Conservation (phyloP, 73 alveolate species). For the Loxodes magnus region DNA sequence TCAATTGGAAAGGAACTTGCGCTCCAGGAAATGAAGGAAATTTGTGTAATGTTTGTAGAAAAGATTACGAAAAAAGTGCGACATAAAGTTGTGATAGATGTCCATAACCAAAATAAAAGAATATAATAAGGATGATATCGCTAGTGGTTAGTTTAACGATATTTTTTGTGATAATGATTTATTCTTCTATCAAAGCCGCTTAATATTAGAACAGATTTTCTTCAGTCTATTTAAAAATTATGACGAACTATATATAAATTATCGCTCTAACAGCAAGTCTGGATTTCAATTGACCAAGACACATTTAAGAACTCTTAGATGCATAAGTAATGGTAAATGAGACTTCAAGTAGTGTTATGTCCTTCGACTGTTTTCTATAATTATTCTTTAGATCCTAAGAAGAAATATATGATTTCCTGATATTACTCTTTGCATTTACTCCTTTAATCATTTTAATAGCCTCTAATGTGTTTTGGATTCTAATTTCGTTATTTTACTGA, state of each 20-base stretch:
- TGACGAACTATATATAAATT: constrained; percentile 38
- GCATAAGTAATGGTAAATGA: background rate
- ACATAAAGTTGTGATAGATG: constrained; percentile 31
- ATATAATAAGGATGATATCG: constrained; percentile 17
- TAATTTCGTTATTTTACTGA: constrained; percentile 7
- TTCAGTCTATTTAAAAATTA: constrained; percentile 41
- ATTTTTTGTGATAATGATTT: constrained; percentile 19
- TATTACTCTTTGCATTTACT: constrained; percentile 19
- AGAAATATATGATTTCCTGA: constrained; percentile 13
- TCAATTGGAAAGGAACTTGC: no score
- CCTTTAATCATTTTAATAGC: constrained; percentile 20
- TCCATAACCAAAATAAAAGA: constrained; percentile 24
- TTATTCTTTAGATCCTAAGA: constrained; percentile 12
- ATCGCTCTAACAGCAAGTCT: constrained; percentile 35
- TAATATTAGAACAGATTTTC: constrained; percentile 11
- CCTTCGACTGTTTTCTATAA: constrained; percentile 36
- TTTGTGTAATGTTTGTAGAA: constrained; percentile 45
- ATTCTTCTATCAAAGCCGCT: constrained; percentile 27
- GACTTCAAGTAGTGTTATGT: background rate
- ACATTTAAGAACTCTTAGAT: background rate
- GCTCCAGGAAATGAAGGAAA: no score
- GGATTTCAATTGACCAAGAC: constrained; percentile 42
- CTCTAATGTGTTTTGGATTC: constrained; percentile 16
- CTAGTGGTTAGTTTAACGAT: constrained; percentile 4
- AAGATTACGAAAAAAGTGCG: constrained; percentile 38